Evolutionary conservation across 2,329 filamentous ascomycete genomes (phyloP).

Genomic region (Lizonia empirigonia): DNA sequence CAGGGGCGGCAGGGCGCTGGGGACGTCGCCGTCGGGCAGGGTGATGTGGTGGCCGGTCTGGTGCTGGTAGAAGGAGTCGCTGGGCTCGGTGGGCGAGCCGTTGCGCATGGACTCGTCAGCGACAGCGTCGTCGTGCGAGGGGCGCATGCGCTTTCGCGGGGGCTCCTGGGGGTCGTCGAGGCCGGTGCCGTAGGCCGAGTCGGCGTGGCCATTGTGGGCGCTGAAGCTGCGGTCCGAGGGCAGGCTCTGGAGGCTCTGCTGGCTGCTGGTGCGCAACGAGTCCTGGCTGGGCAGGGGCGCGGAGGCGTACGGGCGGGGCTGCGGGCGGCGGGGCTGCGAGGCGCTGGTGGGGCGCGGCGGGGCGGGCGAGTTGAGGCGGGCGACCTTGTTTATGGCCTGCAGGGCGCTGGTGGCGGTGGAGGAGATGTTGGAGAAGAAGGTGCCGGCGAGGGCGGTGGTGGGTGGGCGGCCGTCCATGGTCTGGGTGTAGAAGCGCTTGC

Average conservation of each 20-base stretch:
- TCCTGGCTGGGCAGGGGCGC: conserved; percentile 67
- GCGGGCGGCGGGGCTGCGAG: conserved; percentile 70
- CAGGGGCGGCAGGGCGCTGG: conserved; percentile 68
- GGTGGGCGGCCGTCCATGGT: conserved; percentile 70
- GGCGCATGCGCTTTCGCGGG: conserved; percentile 75
- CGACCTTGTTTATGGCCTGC: conserved; percentile 90
- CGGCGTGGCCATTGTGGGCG: conserved; percentile 56
- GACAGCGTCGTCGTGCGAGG: conserved; percentile 50
- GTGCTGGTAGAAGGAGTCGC: conserved; percentile 69
- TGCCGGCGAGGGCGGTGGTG: conserved; percentile 70
- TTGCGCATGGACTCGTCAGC: conserved; percentile 65
- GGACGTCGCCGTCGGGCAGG: conserved; percentile 58
- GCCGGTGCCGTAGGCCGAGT: conserved; percentile 70
- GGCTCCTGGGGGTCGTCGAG: conserved; percentile 69
- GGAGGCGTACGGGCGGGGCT: background rate
- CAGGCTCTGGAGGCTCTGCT: conserved; percentile 75
- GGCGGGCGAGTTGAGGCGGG: conserved; percentile 85
- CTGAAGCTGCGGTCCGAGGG: conserved; percentile 76
- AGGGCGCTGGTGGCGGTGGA: conserved; percentile 91
- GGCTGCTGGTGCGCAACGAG: conserved; percentile 73
- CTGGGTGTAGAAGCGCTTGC: conserved; percentile 88
- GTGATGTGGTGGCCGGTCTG: conserved; percentile 54
- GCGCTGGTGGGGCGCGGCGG: conserved; percentile 65
- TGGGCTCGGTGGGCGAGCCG: conserved; percentile 75
- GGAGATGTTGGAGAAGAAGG: conserved; percentile 97